Evolutionary conservation across 371 early-diverging fungal species (phyloP).

Genomic region (Mucor saturninus): DNA sequence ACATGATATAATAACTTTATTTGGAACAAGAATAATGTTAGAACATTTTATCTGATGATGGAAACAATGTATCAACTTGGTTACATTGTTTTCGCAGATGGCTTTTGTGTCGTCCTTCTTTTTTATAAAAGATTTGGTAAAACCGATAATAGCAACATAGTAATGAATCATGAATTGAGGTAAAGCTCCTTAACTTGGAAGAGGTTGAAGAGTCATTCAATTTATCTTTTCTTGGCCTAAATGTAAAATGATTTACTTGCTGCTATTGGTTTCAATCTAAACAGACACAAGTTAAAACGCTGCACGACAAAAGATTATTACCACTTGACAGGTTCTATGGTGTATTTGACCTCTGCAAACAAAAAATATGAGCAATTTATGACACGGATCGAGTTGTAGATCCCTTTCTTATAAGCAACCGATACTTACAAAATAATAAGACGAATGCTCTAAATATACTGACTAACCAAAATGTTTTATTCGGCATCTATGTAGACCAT

Average conservation of each 20-base stretch:
- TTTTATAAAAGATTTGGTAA: conserved; percentile 1
- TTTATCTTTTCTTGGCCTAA: conserved; percentile 1
- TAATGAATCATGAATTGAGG: not conserved
- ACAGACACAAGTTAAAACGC: not conserved
- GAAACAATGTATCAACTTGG: conserved; percentile 4
- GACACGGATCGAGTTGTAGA: not conserved
- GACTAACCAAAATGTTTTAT: not conserved
- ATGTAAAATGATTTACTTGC: conserved; percentile 8
- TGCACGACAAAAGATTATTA: conserved; percentile 11
- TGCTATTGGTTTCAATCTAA: not conserved
- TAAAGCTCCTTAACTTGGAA: conserved; percentile 1
- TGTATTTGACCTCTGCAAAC: not conserved
- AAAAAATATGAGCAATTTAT: not conserved
- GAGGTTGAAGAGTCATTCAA: not conserved
- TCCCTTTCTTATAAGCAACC: not conserved
- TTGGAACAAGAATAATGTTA: not conserved
- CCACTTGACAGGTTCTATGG: conserved; percentile 9
- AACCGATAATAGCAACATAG: not conserved
- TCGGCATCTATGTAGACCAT: not conserved
- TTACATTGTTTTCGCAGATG: not conserved
- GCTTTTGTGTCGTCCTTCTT: conserved; percentile 2
- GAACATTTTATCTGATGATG: not conserved
- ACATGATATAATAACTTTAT: not conserved
- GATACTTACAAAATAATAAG: not conserved
- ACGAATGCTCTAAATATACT: not conserved